Conservation (phyloP, 768 basidiomycete species). For the Boletus pseudopeckii region DNA sequence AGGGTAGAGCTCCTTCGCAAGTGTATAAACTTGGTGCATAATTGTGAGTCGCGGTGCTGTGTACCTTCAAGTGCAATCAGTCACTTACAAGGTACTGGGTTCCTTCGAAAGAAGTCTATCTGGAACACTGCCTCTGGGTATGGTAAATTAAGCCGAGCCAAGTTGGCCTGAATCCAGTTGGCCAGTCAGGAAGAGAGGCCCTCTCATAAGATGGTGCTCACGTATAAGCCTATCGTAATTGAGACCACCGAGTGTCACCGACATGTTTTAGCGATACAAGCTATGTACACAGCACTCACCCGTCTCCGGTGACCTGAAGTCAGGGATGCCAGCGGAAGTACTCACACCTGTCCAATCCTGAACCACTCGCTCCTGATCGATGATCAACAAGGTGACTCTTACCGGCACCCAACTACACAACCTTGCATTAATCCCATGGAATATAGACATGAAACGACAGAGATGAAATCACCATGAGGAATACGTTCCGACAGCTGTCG, state of each 20-base stretch:
- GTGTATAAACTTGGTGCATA: conserved; percentile 66
- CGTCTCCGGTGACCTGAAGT: conserved; percentile 84
- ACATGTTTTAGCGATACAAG: background rate
- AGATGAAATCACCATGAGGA: conserved; percentile 58
- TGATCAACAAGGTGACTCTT: conserved; percentile 14
- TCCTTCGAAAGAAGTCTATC: conserved; percentile 75
- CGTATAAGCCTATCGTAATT: conserved; percentile 25
- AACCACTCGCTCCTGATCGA: background rate
- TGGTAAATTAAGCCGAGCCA: conserved; percentile 75
- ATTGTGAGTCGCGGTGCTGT: background rate
- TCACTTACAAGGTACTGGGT: conserved; percentile 73
- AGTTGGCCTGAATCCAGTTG: conserved; percentile 54
- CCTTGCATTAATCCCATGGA: conserved; percentile 1
- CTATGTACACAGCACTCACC: conserved; percentile 41
- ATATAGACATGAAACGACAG: background rate
- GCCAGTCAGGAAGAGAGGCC: background rate
- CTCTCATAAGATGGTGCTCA: conserved; percentile 11
- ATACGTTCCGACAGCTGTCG: conserved; percentile 60
- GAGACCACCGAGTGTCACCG: background rate
- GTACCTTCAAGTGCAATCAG: background rate
- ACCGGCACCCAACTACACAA: conserved; percentile 64
- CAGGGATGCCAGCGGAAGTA: conserved; percentile 82
- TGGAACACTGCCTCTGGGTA: conserved; percentile 96
- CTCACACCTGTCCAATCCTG: conserved; percentile 52
- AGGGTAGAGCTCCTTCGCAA: conserved; percentile 92